Conservation (phyloP, 805 yeast species). For the Lipomyces kockii region DNA sequence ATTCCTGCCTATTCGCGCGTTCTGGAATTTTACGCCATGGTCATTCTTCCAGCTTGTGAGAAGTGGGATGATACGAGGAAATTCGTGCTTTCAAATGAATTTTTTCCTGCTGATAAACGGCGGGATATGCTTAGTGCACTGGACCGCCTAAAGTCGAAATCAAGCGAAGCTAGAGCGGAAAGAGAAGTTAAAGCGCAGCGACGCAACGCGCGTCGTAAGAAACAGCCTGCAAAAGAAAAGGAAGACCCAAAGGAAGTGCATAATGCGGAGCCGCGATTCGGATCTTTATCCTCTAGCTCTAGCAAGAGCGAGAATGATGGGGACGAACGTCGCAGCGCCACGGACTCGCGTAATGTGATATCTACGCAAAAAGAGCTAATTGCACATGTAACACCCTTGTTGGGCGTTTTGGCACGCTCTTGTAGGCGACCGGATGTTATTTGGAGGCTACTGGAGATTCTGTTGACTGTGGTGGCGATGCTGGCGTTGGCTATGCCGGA, state of each 20-base stretch:
- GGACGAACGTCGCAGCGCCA: background rate
- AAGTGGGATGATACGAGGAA: constrained; percentile 21
- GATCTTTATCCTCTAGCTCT: background rate
- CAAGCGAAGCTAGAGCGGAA: constrained; percentile 6
- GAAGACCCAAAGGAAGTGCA: background rate
- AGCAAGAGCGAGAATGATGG: background rate
- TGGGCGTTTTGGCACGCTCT: background rate
- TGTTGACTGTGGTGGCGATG: constrained; percentile 11
- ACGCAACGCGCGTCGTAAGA: background rate
- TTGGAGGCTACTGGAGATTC: constrained; percentile 14
- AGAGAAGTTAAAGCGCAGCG: background rate
- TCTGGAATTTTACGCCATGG: constrained; percentile 23
- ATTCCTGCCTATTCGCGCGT: constrained; percentile 5
- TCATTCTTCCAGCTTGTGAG: constrained; percentile 22
- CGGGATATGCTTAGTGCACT: constrained; percentile 6
- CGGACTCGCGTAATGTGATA: background rate
- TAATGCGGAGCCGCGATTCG: background rate
- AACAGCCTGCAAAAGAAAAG: background rate
- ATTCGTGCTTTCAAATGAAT: constrained; percentile 1
- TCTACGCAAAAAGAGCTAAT: background rate
- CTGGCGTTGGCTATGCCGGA: constrained; percentile 24
- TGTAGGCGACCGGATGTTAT: constrained; percentile 14
- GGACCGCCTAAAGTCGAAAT: background rate
- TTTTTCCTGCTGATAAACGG: constrained; percentile 3
- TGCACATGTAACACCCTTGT: background rate